Percentiles rank a stretch among this genome's conserved stretches.
These are phyloP conservation scores for Linnemannia exigua DNA, from an alignment of 192 early-diverging fungal species.

Conservation along the genomic window DNA sequence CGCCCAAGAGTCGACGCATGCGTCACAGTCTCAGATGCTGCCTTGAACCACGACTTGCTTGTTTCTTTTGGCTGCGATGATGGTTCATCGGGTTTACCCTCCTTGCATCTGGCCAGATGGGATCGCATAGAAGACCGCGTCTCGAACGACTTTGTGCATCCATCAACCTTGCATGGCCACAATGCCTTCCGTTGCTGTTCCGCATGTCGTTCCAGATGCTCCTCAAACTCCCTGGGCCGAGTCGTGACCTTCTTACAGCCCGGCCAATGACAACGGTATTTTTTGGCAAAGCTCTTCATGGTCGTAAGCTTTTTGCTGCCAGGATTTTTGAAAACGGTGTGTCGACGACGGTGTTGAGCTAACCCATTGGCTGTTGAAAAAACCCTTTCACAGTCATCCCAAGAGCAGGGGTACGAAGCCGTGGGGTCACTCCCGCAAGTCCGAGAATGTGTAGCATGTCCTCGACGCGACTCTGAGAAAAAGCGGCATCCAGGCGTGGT, in stretches of 20 bases:
- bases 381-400: background rate
- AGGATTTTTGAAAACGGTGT: background rate
- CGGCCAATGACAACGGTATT: background rate
- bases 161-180: background rate
- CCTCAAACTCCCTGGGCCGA: conserved; percentile 2
- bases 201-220: background rate
- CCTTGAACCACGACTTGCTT: background rate
- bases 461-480: conserved; percentile 1
- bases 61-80: background rate
- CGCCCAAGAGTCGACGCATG: background rate
- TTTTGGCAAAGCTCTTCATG: conserved; percentile 5
- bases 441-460: background rate
- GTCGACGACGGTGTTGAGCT: conserved; percentile 5
- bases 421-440: background rate
- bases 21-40: background rate
- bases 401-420: background rate
- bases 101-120: background rate
- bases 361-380: conserved; percentile 5
- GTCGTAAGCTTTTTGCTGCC: background rate
- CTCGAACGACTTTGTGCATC: background rate
- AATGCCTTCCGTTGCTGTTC: background rate
- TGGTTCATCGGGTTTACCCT: background rate
- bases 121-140: background rate
- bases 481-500: background rate
- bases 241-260: conserved; percentile 6